These are phyloP conservation scores for Diplocarpon rosae DNA, from an alignment of 2,329 filamentous ascomycete genomes.

Conservation along the genomic window DNA sequence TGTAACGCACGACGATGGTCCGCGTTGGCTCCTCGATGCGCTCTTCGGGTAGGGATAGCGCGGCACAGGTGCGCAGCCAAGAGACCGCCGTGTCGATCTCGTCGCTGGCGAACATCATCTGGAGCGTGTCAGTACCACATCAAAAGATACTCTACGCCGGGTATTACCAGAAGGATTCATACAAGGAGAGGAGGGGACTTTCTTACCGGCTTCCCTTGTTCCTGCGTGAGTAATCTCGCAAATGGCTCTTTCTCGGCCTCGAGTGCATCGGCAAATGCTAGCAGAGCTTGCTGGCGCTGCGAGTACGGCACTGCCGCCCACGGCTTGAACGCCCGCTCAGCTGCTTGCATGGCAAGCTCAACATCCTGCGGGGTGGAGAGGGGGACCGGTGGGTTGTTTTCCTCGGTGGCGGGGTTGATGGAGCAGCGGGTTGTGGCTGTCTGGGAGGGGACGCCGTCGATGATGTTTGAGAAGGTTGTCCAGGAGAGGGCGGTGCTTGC, in stretches of 20 bases:
- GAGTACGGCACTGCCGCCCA: slow-evolving; percentile 36
- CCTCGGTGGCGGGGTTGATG: slow-evolving; percentile 16
- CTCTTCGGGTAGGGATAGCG: slow-evolving; percentile 6
- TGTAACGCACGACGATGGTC: slow-evolving; percentile 31
- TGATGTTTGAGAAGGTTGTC: neutral
- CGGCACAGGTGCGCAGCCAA: neutral
- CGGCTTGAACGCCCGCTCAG: slow-evolving; percentile 34
- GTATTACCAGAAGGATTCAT: too few relatives aligned
- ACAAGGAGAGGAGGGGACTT: too few relatives aligned
- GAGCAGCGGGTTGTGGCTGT: slow-evolving; percentile 5
- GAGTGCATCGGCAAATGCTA: slow-evolving; percentile 7
- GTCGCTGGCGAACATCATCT: neutral
- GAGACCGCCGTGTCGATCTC: neutral
- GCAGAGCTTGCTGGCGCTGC: slow-evolving; percentile 33
- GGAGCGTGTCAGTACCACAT: neutral
- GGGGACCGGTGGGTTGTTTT: slow-evolving; percentile 28
- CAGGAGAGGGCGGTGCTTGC: neutral
- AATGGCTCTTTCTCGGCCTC: slow-evolving; percentile 31
- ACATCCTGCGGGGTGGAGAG: slow-evolving; percentile 22
- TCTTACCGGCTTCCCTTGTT: slow-evolving; percentile 40
- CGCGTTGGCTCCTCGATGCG: slow-evolving; percentile 10
- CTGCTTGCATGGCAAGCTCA: slow-evolving; percentile 24
- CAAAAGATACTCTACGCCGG: neutral
- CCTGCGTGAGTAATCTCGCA: slow-evolving; percentile 34
- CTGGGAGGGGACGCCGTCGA: neutral